Conservation (phyloP, 129 eudicot genomes). For the Flaveria sonorensis region DNA sequence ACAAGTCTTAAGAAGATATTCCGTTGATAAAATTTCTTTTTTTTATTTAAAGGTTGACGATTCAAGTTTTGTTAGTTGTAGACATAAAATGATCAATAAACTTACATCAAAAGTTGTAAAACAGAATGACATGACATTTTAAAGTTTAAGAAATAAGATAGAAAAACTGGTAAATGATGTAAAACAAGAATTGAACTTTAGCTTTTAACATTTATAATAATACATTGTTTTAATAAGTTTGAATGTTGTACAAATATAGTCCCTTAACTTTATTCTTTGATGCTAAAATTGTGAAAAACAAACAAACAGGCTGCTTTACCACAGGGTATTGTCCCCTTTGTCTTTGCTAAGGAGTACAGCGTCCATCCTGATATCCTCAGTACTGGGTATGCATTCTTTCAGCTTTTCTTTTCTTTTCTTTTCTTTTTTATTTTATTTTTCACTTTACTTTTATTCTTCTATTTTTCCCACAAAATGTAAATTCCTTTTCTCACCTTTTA, state of each 20-base stretch:
- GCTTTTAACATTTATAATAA: too few relatives aligned
- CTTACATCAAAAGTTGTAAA: too few relatives aligned
- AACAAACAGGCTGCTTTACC: constrained; percentile 91
- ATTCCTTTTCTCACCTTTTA: constrained; percentile 18
- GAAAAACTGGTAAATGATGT: too few relatives aligned
- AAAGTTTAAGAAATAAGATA: too few relatives aligned
- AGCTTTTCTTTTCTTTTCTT: neutral
- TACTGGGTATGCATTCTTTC: constrained; percentile 65
- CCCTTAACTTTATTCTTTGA: constrained; percentile 13
- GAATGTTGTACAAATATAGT: neutral
- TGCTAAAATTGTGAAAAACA: constrained; percentile 24
- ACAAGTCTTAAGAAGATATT: too few relatives aligned
- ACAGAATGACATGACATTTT: too few relatives aligned
- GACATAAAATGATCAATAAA: too few relatives aligned
- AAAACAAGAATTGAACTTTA: too few relatives aligned
- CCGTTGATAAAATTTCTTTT: too few relatives aligned
- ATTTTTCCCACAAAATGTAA: neutral
- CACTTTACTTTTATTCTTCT: constrained; percentile 14
- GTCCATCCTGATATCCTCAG: constrained; percentile 90
- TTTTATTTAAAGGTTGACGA: too few relatives aligned
- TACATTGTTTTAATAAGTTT: constrained; percentile 8
- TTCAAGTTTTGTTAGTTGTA: too few relatives aligned
- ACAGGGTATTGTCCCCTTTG: constrained; percentile 99
- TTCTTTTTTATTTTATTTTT: neutral
- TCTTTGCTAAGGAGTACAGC: constrained; percentile 90